Percentiles rank a stretch among this genome's conserved stretches.
Evolutionary conservation across 176 grass and related monocot genomes (phyloP).

Genomic region (Eleusine coracana): DNA sequence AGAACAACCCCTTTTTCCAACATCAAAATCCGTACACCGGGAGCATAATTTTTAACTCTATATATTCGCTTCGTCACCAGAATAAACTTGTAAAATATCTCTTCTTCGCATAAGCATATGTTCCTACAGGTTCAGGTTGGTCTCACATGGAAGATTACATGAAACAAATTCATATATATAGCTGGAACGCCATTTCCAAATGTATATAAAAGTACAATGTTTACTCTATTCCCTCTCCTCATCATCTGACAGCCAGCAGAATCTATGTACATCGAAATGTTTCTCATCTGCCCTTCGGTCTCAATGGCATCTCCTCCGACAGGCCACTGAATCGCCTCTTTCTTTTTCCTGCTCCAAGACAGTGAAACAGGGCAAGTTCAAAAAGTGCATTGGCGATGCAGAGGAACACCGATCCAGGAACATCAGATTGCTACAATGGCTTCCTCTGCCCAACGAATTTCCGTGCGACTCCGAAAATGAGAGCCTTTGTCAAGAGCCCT

Average conservation of each 20-base stretch:
- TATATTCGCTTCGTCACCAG: no score
- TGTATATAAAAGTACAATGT: conserved; percentile 17
- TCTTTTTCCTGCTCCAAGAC: not conserved
- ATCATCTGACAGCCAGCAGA: conserved; percentile 24
- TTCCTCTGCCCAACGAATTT: conserved; percentile 66
- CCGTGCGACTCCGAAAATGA: conserved; percentile 75
- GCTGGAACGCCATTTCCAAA: conserved; percentile 34
- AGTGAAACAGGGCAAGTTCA: not conserved
- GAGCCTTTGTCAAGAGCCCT: conserved; percentile 75
- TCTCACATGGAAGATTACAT: conserved; percentile 33
- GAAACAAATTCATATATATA: conserved; percentile 47
- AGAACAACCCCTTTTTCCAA: no score
- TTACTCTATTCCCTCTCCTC: conserved; percentile 32
- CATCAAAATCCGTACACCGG: no score
- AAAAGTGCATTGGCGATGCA: not conserved
- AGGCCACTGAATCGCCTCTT: conserved; percentile 1
- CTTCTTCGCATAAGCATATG: no score
- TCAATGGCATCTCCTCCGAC: conserved; percentile 13
- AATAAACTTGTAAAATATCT: no score
- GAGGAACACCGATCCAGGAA: not conserved
- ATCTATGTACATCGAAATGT: conserved; percentile 45
- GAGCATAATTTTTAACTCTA: no score
- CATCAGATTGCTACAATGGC: conserved; percentile 40
- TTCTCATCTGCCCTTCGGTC: conserved; percentile 21
- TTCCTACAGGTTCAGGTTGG: no score